Base-by-base conservation (phyloP, 2,329 filamentous ascomycete genomes). In the Neoascochyta sp. region DNA sequence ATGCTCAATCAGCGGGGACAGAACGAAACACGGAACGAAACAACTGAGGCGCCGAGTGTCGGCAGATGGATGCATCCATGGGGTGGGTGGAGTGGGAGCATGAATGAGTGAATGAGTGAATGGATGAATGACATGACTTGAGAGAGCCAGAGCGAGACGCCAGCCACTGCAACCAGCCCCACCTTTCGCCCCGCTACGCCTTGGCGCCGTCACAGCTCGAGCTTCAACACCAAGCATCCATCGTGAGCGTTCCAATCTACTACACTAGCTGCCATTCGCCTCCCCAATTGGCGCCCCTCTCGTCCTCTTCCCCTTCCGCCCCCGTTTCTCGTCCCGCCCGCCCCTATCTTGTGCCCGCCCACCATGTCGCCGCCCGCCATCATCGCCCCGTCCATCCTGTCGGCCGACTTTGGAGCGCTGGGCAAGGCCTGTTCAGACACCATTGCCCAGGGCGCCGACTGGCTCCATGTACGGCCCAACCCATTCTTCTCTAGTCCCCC, bases 381-480 rank as follows among this genome's bases (percentile, higher is more conserved):
- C 64, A 95, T 98, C 54, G 90, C 90, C 10, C 92, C 92, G 16
- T 96, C 90, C n/a, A 96, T 98, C 53, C 81, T 98, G 39, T 93
- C 89, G 56, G 90, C 90, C 47, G 90, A 98, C 74, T 98, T 98
- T 68, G 89, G 80, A 57, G 75, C 83, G 45, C 77, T 98, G 35
- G 89, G 90, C 52, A 76, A 80, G 55, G 90, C 87, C 64, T 98
- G 92, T 70, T 78, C 80, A 29, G 77, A 78, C 53, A 95, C 89
- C 37, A 95, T 98, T 54, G 74, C 76, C 29, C 78, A 89, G 47
- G 86, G 88, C 36, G 87, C 88, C 45, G 86, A 63, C 48, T 63
- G 60, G 61, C 60, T 63, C 36, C 61, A 64, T 46, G 57, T 64
- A 57, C 30, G 48, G 9, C 8, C 13, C 5, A 27, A 22, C 39